A percentile compares a stretch with the other conserved stretches of the same genome.
phyloP scores from a whole-genome alignment of 257 asterid genomes.

The Schizonepeta tenuifolia region DNA sequence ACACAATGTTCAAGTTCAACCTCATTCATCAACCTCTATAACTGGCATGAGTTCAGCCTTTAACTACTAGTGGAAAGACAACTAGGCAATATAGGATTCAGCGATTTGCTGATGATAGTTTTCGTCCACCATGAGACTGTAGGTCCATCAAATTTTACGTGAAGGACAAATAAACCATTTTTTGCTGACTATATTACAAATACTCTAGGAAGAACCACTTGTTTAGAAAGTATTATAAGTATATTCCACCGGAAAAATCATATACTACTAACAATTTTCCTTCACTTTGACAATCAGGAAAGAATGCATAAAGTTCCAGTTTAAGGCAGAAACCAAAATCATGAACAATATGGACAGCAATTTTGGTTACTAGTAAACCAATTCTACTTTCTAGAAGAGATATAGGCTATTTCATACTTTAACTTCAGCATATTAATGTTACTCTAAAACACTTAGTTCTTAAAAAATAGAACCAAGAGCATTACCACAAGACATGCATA shows the following conservation, averaged over 20 bases:
- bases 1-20: not conserved
- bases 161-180: not conserved
- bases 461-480: conserved; percentile 6
- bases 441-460: not conserved
- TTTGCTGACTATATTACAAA: not conserved
- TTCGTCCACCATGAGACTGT: not conserved
- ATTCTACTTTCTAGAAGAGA: not conserved
- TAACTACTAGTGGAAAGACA: not conserved
- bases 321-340: not conserved
- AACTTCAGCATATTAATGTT: not conserved
- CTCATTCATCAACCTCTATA: conserved; percentile 1
- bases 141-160: not conserved
- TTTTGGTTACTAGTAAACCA: not conserved
- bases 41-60: not conserved
- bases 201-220: not conserved
- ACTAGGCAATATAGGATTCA: not conserved
- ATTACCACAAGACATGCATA: conserved; percentile 8
- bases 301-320: not conserved
- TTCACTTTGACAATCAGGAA: conserved; percentile 7
- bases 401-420: not conserved
- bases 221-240: not conserved
- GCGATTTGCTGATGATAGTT: not conserved
- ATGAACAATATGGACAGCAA: conserved; percentile 1
- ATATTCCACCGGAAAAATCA: not conserved
- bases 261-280: not conserved